phyloP scores from a whole-genome alignment of 179 eudicot genomes.

The Carnegiea gigantea region DNA sequence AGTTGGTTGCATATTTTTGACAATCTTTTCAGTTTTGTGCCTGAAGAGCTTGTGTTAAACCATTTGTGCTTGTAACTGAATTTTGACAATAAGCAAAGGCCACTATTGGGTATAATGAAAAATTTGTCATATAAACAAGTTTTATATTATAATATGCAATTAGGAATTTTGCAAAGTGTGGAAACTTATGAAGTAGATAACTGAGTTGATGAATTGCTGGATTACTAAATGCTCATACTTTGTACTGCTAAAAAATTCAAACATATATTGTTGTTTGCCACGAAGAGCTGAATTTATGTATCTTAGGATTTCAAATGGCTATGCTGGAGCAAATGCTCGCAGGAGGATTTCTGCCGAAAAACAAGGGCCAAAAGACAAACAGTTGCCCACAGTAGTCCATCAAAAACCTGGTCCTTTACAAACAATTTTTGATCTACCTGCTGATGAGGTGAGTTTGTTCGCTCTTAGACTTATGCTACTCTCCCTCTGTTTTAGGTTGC shows the following conservation, averaged over 20 bases:
- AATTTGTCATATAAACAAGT: not conserved
- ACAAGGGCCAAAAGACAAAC: slow-evolving; percentile 68
- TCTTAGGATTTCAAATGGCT: slow-evolving; percentile 63
- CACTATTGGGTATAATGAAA: not conserved
- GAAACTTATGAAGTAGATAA: not conserved
- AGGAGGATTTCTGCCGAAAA: slow-evolving; percentile 62
- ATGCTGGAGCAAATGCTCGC: slow-evolving; percentile 65
- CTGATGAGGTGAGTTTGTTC: slow-evolving; percentile 64
- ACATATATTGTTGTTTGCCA: not conserved
- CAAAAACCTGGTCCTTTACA: slow-evolving; percentile 92
- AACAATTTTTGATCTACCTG: slow-evolving; percentile 72
- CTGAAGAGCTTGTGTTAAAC: not conserved
- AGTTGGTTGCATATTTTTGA: not conserved
- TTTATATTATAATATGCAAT: not conserved
- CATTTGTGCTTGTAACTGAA: not conserved
- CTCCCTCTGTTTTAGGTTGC: not conserved
- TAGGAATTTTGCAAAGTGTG: not conserved
- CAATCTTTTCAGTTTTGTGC: not conserved
- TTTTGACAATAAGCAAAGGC: not conserved
- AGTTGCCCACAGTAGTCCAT: slow-evolving; percentile 77
- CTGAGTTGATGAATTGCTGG: not conserved
- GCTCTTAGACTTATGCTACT: not conserved
- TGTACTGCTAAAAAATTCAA: not conserved
- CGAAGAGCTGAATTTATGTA: not conserved
- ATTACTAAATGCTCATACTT: not conserved